These are phyloP conservation scores for Medicago lupulina DNA, from an alignment of 306 rosid species.

Conservation along the genomic window DNA sequence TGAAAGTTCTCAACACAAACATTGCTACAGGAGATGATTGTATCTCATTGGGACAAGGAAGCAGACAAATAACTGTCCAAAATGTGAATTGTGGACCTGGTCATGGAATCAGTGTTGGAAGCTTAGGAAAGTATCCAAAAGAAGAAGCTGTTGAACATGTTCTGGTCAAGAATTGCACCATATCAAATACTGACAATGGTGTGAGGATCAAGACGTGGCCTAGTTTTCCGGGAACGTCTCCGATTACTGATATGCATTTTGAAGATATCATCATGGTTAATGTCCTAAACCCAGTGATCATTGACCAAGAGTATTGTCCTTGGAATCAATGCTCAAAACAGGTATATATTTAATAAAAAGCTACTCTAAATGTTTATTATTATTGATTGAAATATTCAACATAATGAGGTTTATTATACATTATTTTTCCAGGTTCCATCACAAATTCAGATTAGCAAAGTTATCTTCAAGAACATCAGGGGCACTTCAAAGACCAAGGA, in stretches of 20 bases:
- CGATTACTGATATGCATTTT: slow-evolving; percentile 41
- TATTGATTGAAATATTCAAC: not conserved
- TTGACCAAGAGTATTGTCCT: slow-evolving; percentile 69
- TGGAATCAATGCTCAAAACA: slow-evolving; percentile 44
- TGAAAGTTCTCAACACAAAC: slow-evolving; percentile 39
- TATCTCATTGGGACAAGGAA: slow-evolving; percentile 60
- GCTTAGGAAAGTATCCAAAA: slow-evolving; percentile 2
- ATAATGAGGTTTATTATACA: not conserved
- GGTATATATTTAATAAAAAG: slow-evolving; percentile 34
- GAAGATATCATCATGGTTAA: slow-evolving; percentile 50
- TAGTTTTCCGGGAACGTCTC: not conserved
- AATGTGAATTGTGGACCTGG: slow-evolving; percentile 58
- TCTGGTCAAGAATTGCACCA: slow-evolving; percentile 18
- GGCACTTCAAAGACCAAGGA: slow-evolving; percentile 41
- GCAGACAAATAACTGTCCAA: slow-evolving; percentile 10
- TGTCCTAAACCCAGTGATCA: slow-evolving; percentile 50
- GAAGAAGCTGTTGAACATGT: slow-evolving; percentile 46
- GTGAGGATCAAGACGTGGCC: slow-evolving; percentile 65
- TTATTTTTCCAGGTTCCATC: slow-evolving; percentile 42
- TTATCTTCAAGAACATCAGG: slow-evolving; percentile 51
- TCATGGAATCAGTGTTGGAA: slow-evolving; percentile 58
- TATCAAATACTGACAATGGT: slow-evolving; percentile 44
- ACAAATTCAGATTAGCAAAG: slow-evolving; percentile 52
- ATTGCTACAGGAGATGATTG: slow-evolving; percentile 63
- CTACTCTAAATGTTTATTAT: not conserved